Base-by-base conservation (phyloP, 108 stramenopile species). In the Chaetoceros muelleri region DNA sequence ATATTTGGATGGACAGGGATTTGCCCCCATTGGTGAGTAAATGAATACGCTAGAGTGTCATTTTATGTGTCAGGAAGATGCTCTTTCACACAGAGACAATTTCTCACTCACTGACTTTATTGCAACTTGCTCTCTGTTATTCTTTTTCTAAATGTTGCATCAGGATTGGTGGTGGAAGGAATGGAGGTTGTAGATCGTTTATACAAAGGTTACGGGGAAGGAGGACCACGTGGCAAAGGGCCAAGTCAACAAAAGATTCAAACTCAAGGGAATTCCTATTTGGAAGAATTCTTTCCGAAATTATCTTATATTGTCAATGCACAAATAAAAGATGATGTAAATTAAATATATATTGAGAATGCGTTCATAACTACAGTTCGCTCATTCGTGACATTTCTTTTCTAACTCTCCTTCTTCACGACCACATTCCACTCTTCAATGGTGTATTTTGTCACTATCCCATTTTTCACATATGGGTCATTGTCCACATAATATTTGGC, bases 351-450 rank as follows among this genome's bases (percentile, higher is more conserved):
- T n/a, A n/a, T n/a, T n/a, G n/a, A n/a, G n/a, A n/a, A n/a, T n/a
- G n/a, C n/a, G n/a, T n/a, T n/a, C n/a, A n/a, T n/a, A n/a, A n/a
- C n/a, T n/a, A n/a, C n/a, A n/a, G n/a, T n/a, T n/a, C n/a, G n/a
- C n/a, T n/a, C n/a, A n/a, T n/a, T 51, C 49, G 19, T 51, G 20
- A 19, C 25, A 30, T 10, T 58, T 13, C 3, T 44, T 8, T 23
- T 62, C 24, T 30, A 27, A 8, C 67, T 78, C 50, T 89, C 76
- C 48, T 69, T 80, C 31, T 79, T 72, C 1, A 89, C 67, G 3
- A 82, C 76, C 7, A 85, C 82, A 57, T 61, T 87, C 89, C 89
- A 91, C 53, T 91, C 89, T 30, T 76, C 57, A 72, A 91, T 86
- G 2, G 60, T 29, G 58, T 82, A 79, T 31, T 53, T 61, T 0